A percentile compares a stretch with the other conserved stretches of the same genome.
phyloP scores from a whole-genome alignment of 805 yeast genomes.

The Kluyveromyces aestuarii region DNA sequence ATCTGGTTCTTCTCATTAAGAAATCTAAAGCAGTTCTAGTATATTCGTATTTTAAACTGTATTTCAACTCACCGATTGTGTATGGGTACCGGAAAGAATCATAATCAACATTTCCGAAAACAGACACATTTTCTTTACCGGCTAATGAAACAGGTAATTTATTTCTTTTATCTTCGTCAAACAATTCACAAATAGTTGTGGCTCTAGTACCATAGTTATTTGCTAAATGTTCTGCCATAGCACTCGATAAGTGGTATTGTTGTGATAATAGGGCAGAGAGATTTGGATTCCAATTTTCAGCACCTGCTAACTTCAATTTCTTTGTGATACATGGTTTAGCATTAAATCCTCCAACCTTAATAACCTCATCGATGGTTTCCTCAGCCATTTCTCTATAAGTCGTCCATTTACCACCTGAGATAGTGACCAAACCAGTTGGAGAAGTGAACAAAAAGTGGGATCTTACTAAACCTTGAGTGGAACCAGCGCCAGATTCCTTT shows the following conservation, averaged over 20 bases:
- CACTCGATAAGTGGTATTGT: conserved; percentile 60
- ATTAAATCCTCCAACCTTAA: conserved; percentile 37
- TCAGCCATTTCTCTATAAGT: conserved; percentile 97
- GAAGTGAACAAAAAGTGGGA: conserved; percentile 73
- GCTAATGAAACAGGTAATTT: conserved; percentile 62
- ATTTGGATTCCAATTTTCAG: conserved; percentile 66
- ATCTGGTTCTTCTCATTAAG: conserved; percentile 85
- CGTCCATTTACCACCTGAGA: conserved; percentile 98
- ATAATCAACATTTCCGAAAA: conserved; percentile 15
- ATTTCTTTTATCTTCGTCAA: conserved; percentile 41
- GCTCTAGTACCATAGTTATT: conserved; percentile 87
- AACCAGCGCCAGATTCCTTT: conserved; percentile 35
- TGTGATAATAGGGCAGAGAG: conserved; percentile 74
- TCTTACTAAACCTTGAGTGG: conserved; percentile 86
- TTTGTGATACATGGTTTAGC: conserved; percentile 35
- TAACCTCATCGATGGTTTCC: conserved; percentile 74
- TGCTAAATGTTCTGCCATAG: conserved; percentile 73
- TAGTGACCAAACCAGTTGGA: conserved; percentile 70
- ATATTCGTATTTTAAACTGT: conserved; percentile 74
- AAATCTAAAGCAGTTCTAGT: conserved; percentile 84
- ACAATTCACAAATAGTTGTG: conserved; percentile 58
- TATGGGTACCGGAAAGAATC: conserved; percentile 65
- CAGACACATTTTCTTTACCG: conserved; percentile 24
- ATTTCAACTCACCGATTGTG: conserved; percentile 82
- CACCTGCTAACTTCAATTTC: conserved; percentile 60